Percentiles rank a stretch among this genome's conserved stretches.
These are phyloP conservation scores for Chaetomium strumarium DNA, from an alignment of 2,329 filamentous ascomycete genomes.

Conservation along the genomic window DNA sequence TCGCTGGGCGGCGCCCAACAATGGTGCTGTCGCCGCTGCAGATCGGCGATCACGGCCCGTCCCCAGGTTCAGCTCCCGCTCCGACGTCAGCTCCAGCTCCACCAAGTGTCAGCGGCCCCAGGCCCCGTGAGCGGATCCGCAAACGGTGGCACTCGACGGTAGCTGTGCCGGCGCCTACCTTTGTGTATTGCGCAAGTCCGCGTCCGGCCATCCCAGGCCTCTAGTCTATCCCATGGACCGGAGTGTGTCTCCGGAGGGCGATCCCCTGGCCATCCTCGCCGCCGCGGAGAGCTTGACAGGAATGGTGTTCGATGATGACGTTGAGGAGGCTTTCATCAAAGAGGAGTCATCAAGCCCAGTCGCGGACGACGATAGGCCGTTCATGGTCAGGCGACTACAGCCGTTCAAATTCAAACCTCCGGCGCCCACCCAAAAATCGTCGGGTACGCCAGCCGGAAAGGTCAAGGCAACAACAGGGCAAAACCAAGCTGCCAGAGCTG, in stretches of 20 bases:
- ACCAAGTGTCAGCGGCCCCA: not conserved
- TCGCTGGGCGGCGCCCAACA: constrained; percentile 4
- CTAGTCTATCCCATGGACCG: constrained; percentile 5
- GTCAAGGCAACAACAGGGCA: not conserved
- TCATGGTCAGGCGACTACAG: not conserved
- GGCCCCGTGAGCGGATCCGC: constrained; percentile 5
- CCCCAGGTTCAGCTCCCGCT: no score
- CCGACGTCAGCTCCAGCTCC: constrained; percentile 4
- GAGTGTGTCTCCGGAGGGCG: constrained; percentile 6
- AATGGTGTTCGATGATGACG: constrained; percentile 13
- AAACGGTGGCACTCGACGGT: not conserved
- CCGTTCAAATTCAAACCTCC: constrained; percentile 11
- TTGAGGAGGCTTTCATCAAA: constrained; percentile 11
- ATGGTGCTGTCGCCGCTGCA: constrained; percentile 12
- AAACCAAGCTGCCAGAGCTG: not conserved
- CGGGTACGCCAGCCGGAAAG: not conserved
- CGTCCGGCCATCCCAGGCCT: not conserved
- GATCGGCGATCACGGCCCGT: constrained; percentile 10
- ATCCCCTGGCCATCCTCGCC: constrained; percentile 14
- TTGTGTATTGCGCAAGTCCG: not conserved
- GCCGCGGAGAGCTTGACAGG: constrained; percentile 16
- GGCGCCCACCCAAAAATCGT: not conserved
- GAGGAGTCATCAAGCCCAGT: constrained; percentile 14
- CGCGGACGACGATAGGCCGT: not conserved
- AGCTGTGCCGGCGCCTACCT: not conserved